Evolutionary conservation across 768 basidiomycete species (phyloP).

Genomic region (Suillus bovinus): DNA sequence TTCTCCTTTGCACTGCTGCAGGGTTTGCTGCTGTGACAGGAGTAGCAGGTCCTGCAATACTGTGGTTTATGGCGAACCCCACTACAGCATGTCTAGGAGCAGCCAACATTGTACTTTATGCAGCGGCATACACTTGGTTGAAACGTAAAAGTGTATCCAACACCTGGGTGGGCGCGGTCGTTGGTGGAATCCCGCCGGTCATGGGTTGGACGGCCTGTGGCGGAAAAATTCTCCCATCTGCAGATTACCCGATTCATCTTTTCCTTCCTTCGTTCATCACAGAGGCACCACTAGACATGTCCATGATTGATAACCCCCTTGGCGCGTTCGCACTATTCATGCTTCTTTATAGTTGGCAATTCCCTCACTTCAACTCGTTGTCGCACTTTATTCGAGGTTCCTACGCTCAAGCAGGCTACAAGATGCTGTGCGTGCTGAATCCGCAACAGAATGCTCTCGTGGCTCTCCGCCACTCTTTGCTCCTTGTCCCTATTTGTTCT

Average conservation of each 20-base stretch:
- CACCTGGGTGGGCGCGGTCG: constrained; percentile 94
- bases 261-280: constrained; percentile 65
- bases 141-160: constrained; percentile 82
- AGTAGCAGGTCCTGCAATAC: constrained; percentile 70
- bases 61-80: constrained; percentile 84
- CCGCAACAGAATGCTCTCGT: constrained; percentile 84
- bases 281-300: constrained; percentile 39
- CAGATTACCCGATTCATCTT: constrained; percentile 54
- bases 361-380: constrained; percentile 97
- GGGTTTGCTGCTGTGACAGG: constrained; percentile 79
- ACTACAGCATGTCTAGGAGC: constrained; percentile 82
- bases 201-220: constrained; percentile 99
- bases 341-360: constrained; percentile 95
- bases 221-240: constrained; percentile 68
- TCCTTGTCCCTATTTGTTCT: constrained; percentile 77
- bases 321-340: constrained; percentile 79
- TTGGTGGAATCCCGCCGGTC: constrained; percentile 89
- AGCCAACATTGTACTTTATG: constrained; percentile 86
- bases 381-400: constrained; percentile 82
- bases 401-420: constrained; percentile 92
- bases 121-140: constrained; percentile 89
- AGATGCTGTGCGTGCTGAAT: constrained; percentile 84
- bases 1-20: constrained; percentile 79
- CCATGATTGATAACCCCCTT: constrained; percentile 77
- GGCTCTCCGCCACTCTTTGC: constrained; percentile 75